These are phyloP conservation scores for Botrytis galanthina DNA, from an alignment of 2,329 filamentous ascomycete genomes.

Conservation along the genomic window DNA sequence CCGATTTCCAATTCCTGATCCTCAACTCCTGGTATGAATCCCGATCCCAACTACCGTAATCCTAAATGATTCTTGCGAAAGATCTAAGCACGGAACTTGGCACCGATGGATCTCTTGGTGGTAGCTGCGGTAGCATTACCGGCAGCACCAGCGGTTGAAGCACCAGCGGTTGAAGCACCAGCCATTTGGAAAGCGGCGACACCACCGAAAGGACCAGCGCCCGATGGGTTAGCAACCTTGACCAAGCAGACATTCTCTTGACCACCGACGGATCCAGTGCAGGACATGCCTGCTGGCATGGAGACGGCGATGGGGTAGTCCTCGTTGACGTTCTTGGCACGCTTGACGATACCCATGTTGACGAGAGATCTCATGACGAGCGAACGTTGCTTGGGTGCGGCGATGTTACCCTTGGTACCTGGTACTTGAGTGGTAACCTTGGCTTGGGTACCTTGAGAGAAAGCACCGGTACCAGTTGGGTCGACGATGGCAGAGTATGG, in stretches of 20 bases:
- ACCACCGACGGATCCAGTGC: conserved; percentile 59
- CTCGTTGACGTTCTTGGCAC: conserved; percentile 36
- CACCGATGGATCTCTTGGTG: conserved; percentile 18
- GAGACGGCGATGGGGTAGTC: conserved; percentile 46
- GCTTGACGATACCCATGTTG: conserved; percentile 35
- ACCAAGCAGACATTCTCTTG: conserved; percentile 61
- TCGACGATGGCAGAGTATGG: conserved; percentile 59
- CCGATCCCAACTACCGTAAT: background rate
- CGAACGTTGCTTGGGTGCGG: conserved; percentile 32
- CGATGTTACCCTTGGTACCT: conserved; percentile 43
- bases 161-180: conserved; percentile 22
- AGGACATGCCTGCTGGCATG: conserved; percentile 50
- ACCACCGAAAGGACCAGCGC: conserved; percentile 61
- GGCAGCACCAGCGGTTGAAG: conserved; percentile 15
- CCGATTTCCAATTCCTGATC: background rate
- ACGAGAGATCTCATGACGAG: conserved; percentile 33
- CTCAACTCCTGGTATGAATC: conserved; percentile 3
- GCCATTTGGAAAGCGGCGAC: conserved; percentile 55
- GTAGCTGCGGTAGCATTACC: background rate
- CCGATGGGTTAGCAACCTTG: conserved; percentile 59
- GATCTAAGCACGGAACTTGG: conserved; percentile 23
- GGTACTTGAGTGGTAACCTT: conserved; percentile 54
- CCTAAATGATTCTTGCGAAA: background rate
- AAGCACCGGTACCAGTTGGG: conserved; percentile 53
- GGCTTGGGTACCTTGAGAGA: conserved; percentile 50